Base-by-base conservation (phyloP, 495 filamentous ascomycete genomes). In the Tuber magnatum region DNA sequence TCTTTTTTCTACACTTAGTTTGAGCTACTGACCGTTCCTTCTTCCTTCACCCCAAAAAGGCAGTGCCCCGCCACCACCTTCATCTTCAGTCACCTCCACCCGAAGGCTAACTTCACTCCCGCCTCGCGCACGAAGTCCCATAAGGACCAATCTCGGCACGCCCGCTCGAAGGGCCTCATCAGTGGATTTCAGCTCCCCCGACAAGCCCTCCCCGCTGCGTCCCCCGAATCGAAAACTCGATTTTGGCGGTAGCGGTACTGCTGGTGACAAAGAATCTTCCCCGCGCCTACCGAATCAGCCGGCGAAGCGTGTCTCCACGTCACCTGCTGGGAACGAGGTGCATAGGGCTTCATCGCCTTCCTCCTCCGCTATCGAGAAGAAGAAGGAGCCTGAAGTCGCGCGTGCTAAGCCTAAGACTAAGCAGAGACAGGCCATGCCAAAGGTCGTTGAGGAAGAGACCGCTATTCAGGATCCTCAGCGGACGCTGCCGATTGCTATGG, bases 141-240 rank as follows among this genome's bases (percentile, higher is more conserved):
- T 86, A 39, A 90, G 88, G 82, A 87, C 88, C 9, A 78, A 84
- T 24, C 82, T 90, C n/a, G 86, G 86, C 46, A 88, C 88, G 1
- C 88, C 89, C 28, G 87, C 88, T 6, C 84, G 87, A 71, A 84
- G 88, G 83, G 76, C 82, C 81, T 75, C 77, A 83, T 81, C 86
- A 44, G 77, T 86, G 76, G 82, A 85, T 73, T 79, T 86, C 82
- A n/a, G 87, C 84, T 71, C 85, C 84, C 39, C 78, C 75, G 68
- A 82, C 81, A 51, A 76, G 41, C 74, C 35, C 71, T 46, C 71
- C 79, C 74, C 69, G 51, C 78, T 46, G 69, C 73, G 40, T 42
- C 56, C 8, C 56, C 28, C 56, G 5, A 78, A 69, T 56, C 70
- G 76, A 28, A 69, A 32, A 41, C 44, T 79, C 48, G 68, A 73